phyloP scores from a whole-genome alignment of 1,284 basidiomycete genomes.

The Heterobasidion parviporum region DNA sequence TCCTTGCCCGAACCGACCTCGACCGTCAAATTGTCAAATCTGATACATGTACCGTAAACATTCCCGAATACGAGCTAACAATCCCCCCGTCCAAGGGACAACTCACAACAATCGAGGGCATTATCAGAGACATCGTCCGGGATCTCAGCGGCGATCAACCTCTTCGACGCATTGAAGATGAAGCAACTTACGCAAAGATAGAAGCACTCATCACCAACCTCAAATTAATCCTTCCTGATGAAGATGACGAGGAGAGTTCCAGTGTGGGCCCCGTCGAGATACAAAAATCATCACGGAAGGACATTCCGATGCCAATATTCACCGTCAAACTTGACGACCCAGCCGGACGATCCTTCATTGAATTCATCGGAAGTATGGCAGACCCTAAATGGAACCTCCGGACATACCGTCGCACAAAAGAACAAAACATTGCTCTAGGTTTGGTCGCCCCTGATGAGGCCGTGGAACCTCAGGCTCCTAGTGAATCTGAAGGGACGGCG shows the following conservation, averaged over 20 bases:
- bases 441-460: constrained; percentile 47
- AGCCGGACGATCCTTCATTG: constrained; percentile 90
- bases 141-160: constrained; percentile 87
- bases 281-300: constrained; percentile 30
- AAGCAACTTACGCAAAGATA: constrained; percentile 72
- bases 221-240: constrained; percentile 62
- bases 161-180: constrained; percentile 78
- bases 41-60: constrained; percentile 69
- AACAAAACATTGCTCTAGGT: constrained; percentile 84
- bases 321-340: constrained; percentile 91
- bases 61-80: constrained; percentile 89
- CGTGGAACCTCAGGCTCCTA: constrained; percentile 14
- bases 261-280: constrained; percentile 11
- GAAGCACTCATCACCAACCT: constrained; percentile 68
- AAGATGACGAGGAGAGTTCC: constrained; percentile 40
- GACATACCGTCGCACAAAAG: constrained; percentile 74
- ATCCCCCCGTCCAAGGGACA: constrained; percentile 88
- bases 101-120: constrained; percentile 92
- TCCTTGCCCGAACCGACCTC: constrained; percentile 73
- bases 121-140: constrained; percentile 77
- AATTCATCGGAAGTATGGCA: constrained; percentile 72
- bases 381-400: constrained; percentile 93
- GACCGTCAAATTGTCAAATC: constrained; percentile 95
- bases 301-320: constrained; percentile 63
- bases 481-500: constrained; percentile 17